These are phyloP conservation scores for Penicillium psychrosexuale DNA, from an alignment of 2,329 filamentous ascomycete genomes.

Conservation along the genomic window DNA sequence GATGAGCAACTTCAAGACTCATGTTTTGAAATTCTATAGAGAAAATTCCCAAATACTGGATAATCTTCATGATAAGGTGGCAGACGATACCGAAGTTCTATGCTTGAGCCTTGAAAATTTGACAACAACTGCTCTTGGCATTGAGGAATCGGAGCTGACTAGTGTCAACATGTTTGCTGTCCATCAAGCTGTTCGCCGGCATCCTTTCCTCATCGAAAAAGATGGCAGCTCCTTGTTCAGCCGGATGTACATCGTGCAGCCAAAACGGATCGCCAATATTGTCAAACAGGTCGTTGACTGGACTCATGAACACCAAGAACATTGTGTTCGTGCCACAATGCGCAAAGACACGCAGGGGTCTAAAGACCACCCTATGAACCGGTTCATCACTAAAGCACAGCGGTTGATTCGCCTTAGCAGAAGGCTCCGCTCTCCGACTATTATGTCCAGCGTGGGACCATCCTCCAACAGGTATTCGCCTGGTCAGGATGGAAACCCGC, in stretches of 20 bases:
- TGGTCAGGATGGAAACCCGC: conserved; percentile 27
- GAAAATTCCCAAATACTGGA: conserved; percentile 35
- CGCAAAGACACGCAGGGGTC: conserved; percentile 24
- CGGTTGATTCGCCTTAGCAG: conserved; percentile 43
- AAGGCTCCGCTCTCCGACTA: conserved; percentile 42
- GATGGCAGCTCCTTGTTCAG: conserved; percentile 35
- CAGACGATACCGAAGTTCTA: conserved; percentile 35
- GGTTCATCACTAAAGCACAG: conserved; percentile 46
- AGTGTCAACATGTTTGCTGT: conserved; percentile 35
- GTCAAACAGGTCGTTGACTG: conserved; percentile 54
- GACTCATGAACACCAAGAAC: conserved; percentile 52
- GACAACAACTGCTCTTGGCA: conserved; percentile 33
- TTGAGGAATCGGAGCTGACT: conserved; percentile 30
- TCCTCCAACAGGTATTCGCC: conserved; percentile 32
- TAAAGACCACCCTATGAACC: conserved; percentile 39
- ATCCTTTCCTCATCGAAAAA: conserved; percentile 35
- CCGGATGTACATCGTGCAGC: conserved; percentile 49
- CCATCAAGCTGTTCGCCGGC: conserved; percentile 32
- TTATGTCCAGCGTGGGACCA: conserved; percentile 42
- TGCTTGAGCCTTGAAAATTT: conserved; percentile 39
- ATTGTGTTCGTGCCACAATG: conserved; percentile 28
- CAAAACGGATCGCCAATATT: conserved; percentile 49
- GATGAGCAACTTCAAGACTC: conserved; percentile 35
- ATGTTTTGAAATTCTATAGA: conserved; percentile 36
- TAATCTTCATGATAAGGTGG: conserved; percentile 37